Conservation (phyloP, 108 stramenopile genomes). For the Skeletonema potamos region DNA sequence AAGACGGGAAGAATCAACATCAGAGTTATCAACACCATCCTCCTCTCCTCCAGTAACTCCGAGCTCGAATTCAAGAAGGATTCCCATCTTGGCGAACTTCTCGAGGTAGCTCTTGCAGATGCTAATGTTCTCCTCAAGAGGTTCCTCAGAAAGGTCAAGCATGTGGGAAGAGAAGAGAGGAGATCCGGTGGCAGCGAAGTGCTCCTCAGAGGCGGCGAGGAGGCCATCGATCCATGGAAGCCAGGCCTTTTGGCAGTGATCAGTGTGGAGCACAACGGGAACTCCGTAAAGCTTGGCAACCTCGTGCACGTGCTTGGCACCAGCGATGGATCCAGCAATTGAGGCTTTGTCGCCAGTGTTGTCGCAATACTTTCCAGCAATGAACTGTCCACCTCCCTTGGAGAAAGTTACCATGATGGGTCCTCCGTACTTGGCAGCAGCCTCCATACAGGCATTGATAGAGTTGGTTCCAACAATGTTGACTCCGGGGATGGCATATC, state of each 20-base stretch:
- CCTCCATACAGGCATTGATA: slow-evolving; percentile 95
- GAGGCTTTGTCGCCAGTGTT: slow-evolving; percentile 86
- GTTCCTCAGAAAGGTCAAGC: slow-evolving; percentile 97
- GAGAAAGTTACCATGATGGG: slow-evolving; percentile 93
- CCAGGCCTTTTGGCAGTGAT: slow-evolving; percentile 95
- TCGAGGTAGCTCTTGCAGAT: slow-evolving; percentile 95
- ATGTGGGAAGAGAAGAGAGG: slow-evolving; percentile 97
- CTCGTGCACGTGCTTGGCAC: slow-evolving; percentile 93
- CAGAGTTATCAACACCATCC: slow-evolving; percentile 95
- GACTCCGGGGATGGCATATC: slow-evolving; percentile 95
- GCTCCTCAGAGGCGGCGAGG: slow-evolving; percentile 86
- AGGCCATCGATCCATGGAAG: slow-evolving; percentile 97
- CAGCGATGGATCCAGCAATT: slow-evolving; percentile 89
- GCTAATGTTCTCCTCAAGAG: slow-evolving; percentile 95
- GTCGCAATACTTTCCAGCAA: slow-evolving; percentile 89
- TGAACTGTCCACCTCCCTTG: slow-evolving; percentile 95
- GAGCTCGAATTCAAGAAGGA: slow-evolving; percentile 96
- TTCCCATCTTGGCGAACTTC: slow-evolving; percentile 83
- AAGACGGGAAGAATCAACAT: slow-evolving; percentile 87
- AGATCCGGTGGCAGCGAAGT: slow-evolving; percentile 81
- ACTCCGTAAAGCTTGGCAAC: slow-evolving; percentile 94
- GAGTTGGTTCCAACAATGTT: slow-evolving; percentile 92
- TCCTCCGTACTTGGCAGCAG: slow-evolving; percentile 89
- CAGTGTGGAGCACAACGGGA: slow-evolving; percentile 94
- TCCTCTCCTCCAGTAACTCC: slow-evolving; percentile 98